Evolutionary conservation across 2,329 filamentous ascomycete genomes (phyloP).

Genomic region (Aspergillus brasiliensis): DNA sequence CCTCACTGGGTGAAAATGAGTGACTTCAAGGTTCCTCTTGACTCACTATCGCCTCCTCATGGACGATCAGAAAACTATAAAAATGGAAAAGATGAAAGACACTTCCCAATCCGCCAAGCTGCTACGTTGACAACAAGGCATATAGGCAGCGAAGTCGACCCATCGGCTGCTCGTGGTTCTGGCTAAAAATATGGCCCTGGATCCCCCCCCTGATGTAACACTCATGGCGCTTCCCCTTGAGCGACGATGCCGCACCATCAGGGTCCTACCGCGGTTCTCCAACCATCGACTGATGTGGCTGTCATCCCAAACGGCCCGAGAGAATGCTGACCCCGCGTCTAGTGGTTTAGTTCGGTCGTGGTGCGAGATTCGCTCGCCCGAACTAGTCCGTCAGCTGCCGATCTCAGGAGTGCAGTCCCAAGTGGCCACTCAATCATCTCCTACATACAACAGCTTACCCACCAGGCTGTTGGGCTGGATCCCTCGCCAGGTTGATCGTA

Average conservation of each 20-base stretch:
- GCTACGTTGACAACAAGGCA: no score
- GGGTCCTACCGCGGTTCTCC: slow-evolving; percentile 8
- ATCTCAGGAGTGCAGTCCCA: neutral
- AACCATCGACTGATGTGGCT: slow-evolving; percentile 8
- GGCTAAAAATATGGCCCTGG: slow-evolving; percentile 6
- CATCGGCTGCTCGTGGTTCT: neutral
- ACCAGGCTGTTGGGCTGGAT: neutral
- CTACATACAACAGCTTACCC: neutral
- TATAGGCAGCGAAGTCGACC: neutral
- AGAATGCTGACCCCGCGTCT: slow-evolving; percentile 2
- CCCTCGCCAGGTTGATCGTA: neutral
- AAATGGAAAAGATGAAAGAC: no score
- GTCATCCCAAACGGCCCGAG: slow-evolving; percentile 10
- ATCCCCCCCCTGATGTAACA: slow-evolving; percentile 5
- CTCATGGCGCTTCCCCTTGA: neutral
- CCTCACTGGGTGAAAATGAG: neutral
- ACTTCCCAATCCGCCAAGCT: no score
- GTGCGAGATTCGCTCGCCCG: neutral
- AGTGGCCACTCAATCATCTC: neutral
- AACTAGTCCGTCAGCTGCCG: neutral
- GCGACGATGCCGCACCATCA: slow-evolving; percentile 1
- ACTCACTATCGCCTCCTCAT: no score
- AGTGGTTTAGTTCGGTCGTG: slow-evolving; percentile 1
- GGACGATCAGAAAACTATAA: no score
- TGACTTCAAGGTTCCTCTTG: no score